Evolutionary conservation across 345 rosid species (phyloP), one percentile per base, ranked within the genome.

Genomic region (Salix brachista): DNA sequence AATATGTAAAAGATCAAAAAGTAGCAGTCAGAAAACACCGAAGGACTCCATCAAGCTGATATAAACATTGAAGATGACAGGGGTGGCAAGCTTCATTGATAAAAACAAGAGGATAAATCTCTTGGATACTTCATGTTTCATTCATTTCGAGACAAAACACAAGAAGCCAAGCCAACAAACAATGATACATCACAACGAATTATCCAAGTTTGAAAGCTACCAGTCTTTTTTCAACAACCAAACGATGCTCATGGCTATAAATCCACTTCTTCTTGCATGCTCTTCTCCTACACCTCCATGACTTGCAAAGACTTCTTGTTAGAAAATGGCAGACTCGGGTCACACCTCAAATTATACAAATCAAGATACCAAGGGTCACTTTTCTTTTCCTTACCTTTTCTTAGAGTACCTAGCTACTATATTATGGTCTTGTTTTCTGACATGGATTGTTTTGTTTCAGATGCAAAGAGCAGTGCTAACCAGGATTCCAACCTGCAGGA

Each of bases 151-250:
- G 50, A 46, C 50, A 14, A 16, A 14, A 44, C 69, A 66, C 44
- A 76, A 79, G 64, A 71, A 2, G 77, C 70, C 81, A 79, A 70
- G 18, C 66, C 81, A 79, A 76, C 83, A 60, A 84, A 84, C 81
- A 65, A 52, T 25, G 9, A 6, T 16, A 39, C 30, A 18, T 4
- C 52, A 48, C 81, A 73, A 60, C 80, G 18, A 77, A 75, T 71
- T 28, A 61, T 80, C 78, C 81, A 74, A 74, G 54, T 21, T 32
- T 18, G 37, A 64, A 46, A 80, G 75, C 83, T 79, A 77, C 83
- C 87, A 72, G 77, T 79, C 87, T 73, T 54, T 69, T 42, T 70
- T 67, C 81, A 76, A 76, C 84, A 41, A 74, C 75, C 70, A 19
- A 17, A 8, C 11, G 11, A 34, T 58, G 21, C 30, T 21, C 44